Conservation (phyloP, 106 monocot species). For the Cymbidium sinense region DNA sequence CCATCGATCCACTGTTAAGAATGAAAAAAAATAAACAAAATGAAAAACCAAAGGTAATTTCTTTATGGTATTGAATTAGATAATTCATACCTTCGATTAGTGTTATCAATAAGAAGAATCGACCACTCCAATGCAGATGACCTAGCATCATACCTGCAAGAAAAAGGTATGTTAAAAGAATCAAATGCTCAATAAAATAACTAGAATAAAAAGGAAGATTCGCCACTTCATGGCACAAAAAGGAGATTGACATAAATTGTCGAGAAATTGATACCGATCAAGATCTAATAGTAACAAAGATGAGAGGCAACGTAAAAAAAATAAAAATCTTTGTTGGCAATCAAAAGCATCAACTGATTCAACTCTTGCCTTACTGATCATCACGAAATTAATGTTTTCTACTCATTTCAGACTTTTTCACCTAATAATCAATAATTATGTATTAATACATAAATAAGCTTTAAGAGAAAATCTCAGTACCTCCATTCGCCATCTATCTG, state of each 20-base stretch:
- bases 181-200: not conserved
- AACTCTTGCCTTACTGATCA: not conserved
- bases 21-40: not conserved
- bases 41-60: not conserved
- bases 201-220: not conserved
- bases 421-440: not conserved
- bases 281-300: not conserved
- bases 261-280: too few relatives aligned
- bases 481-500: conserved; percentile 99
- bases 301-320: not conserved
- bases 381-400: not conserved
- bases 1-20: conserved; percentile 86
- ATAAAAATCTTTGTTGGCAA: not conserved
- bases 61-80: not conserved
- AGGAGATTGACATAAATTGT: too few relatives aligned
- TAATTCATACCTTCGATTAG: conserved; percentile 72
- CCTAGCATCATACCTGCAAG: conserved; percentile 75
- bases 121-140: conserved; percentile 91
- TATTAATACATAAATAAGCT: not conserved
- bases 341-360: not conserved
- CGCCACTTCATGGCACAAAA: too few relatives aligned
- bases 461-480: conserved; percentile 22
- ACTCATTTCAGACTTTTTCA: not conserved
- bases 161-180: not conserved
- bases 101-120: conserved; percentile 87